phyloP scores from a whole-genome alignment of 441 rosid genomes.

The Hura crepitans region DNA sequence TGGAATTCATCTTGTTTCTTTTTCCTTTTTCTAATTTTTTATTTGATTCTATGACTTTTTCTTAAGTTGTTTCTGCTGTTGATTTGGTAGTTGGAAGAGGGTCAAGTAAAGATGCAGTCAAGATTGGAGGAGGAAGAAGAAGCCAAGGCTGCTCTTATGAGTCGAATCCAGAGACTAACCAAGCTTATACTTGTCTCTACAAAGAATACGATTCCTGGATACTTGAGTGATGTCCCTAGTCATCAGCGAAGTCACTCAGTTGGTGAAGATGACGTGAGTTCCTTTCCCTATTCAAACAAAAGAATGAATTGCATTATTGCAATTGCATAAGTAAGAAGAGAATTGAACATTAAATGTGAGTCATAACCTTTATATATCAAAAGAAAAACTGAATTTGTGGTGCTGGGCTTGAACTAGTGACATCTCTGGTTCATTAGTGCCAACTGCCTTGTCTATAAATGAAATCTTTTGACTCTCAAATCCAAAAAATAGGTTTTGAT shows the following conservation, averaged over 20 bases:
- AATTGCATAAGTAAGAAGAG: background rate
- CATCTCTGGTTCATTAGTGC: background rate
- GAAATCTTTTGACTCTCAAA: background rate
- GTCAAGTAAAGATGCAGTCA: slow-evolving; percentile 99
- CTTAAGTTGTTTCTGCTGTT: slow-evolving; percentile 16
- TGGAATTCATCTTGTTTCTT: background rate
- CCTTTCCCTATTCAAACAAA: background rate
- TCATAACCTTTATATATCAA: background rate
- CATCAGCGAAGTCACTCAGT: slow-evolving; percentile 65
- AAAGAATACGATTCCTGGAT: slow-evolving; percentile 73
- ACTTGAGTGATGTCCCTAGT: slow-evolving; percentile 53
- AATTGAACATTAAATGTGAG: background rate
- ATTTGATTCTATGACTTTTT: background rate
- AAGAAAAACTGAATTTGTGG: background rate
- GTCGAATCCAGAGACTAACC: slow-evolving; percentile 95
- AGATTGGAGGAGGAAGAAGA: slow-evolving; percentile 99
- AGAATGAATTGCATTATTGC: slow-evolving; percentile 8
- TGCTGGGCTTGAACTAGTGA: slow-evolving; percentile 4
- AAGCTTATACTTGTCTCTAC: slow-evolving; percentile 98
- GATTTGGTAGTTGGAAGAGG: slow-evolving; percentile 78
- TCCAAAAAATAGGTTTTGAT: background rate
- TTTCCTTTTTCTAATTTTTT: background rate
- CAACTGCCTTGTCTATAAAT: background rate
- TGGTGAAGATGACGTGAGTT: slow-evolving; percentile 73
- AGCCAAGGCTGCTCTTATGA: slow-evolving; percentile 99